These are phyloP conservation scores for Candida pini DNA, from an alignment of 805 yeast genomes.

Conservation along the genomic window DNA sequence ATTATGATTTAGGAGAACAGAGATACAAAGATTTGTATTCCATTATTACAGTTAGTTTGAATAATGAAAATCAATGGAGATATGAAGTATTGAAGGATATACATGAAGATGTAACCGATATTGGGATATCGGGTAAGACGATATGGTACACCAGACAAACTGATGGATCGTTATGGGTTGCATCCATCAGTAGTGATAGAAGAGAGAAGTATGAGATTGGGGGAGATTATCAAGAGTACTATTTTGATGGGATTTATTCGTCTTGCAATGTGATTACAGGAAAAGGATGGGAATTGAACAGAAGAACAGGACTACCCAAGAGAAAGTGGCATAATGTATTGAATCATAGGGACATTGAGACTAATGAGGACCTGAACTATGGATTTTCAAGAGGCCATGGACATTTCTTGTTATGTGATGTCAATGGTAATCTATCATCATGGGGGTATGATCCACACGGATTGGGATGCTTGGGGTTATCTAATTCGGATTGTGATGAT, in stretches of 20 bases:
- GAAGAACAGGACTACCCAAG: not conserved
- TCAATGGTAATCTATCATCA: conserved; percentile 4
- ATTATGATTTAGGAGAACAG: not conserved
- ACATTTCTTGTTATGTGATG: conserved; percentile 7
- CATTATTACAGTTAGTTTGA: not conserved
- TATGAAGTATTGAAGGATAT: conserved; percentile 2
- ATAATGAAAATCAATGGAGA: not conserved
- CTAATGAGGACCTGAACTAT: conserved; percentile 5
- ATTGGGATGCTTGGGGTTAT: conserved; percentile 10
- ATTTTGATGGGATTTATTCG: conserved; percentile 4
- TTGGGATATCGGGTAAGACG: conserved; percentile 6
- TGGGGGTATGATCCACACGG: conserved; percentile 11
- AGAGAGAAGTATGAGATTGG: conserved; percentile 1
- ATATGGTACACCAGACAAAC: conserved; percentile 5
- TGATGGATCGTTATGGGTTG: conserved; percentile 8
- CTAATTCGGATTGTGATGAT: conserved; percentile 4
- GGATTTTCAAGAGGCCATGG: conserved; percentile 9
- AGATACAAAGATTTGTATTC: conserved; percentile 1
- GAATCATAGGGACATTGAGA: conserved; percentile 6
- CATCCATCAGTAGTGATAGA: conserved; percentile 6
- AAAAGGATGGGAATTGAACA: not conserved
- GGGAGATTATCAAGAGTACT: not conserved
- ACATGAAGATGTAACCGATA: conserved; percentile 6
- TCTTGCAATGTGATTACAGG: conserved; percentile 12
- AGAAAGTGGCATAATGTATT: conserved; percentile 8